Percentiles rank a stretch among this genome's conserved stretches.
phyloP scores from a whole-genome alignment of 805 yeast species.

The Spencermartinsiella europaea region DNA sequence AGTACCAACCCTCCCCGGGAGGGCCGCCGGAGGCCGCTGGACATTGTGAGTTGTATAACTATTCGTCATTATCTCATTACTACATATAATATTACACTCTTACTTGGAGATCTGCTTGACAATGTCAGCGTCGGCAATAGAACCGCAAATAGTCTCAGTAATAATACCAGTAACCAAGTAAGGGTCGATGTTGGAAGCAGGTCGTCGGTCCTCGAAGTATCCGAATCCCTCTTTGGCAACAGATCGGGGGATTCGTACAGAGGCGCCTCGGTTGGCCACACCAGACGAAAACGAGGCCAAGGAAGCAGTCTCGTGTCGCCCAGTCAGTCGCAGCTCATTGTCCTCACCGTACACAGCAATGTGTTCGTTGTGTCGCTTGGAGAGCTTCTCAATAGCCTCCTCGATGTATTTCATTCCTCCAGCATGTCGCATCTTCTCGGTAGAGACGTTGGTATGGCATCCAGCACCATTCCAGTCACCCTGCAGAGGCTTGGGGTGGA shows the following conservation, averaged over 20 bases:
- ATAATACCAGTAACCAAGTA: constrained; percentile 98
- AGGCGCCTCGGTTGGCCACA: constrained; percentile 99
- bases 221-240: constrained; percentile 98
- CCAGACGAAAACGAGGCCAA: constrained; percentile 88
- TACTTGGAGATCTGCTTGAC: constrained; percentile 63
- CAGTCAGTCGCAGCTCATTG: constrained; percentile 92
- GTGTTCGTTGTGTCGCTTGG: constrained; percentile 96
- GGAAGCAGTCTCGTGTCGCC: constrained; percentile 97
- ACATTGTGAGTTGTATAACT: no score
- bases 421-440: constrained; percentile 81
- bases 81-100: neutral
- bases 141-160: constrained; percentile 94
- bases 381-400: constrained; percentile 84
- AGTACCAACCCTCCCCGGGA: no score
- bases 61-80: neutral
- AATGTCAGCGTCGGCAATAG: constrained; percentile 94
- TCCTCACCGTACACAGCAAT: constrained; percentile 92
- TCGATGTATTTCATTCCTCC: constrained; percentile 97
- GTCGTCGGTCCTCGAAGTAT: constrained; percentile 99
- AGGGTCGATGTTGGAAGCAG: constrained; percentile 99
- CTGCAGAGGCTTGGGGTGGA: constrained; percentile 98
- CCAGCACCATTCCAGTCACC: constrained; percentile 99
- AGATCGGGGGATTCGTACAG: constrained; percentile 97
- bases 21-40: no score
- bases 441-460: constrained; percentile 98